phyloP scores from a whole-genome alignment of 768 basidiomycete genomes.

The Auricularia heimuer region DNA sequence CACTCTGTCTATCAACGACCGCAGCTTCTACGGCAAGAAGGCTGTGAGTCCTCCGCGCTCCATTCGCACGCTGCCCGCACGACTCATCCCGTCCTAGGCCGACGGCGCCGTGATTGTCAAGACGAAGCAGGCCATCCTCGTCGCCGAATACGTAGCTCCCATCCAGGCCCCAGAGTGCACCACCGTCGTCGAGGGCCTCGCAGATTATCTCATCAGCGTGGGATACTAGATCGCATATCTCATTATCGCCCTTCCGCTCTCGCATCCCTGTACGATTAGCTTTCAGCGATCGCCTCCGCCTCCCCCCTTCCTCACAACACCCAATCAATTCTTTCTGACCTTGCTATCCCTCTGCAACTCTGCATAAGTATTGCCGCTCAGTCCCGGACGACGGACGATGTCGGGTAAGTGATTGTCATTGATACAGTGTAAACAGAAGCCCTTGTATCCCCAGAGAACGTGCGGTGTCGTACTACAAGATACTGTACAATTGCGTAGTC shows the following conservation, averaged over 20 bases:
- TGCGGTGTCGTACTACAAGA: neutral
- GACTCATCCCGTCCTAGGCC: constrained; percentile 31
- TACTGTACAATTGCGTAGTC: neutral
- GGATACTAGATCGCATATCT: constrained; percentile 30
- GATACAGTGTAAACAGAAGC: no score
- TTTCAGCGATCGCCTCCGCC: neutral
- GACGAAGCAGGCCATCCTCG: constrained; percentile 78
- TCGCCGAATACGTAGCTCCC: constrained; percentile 63
- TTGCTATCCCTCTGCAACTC: no score
- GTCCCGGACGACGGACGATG: no score
- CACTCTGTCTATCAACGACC: constrained; percentile 36
- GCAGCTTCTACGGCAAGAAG: constrained; percentile 71
- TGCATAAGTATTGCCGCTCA: no score
- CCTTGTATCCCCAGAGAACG: no score
- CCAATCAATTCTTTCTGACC: neutral
- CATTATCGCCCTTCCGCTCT: neutral
- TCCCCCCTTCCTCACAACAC: neutral
- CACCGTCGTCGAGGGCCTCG: constrained; percentile 54
- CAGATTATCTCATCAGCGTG: constrained; percentile 62
- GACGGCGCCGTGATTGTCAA: constrained; percentile 65
- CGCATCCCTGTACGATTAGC: neutral
- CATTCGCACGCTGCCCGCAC: neutral
- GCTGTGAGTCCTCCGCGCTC: constrained; percentile 35
- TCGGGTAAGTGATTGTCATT: no score
- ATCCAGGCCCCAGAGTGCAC: constrained; percentile 58